Evolutionary conservation across 768 basidiomycete species (phyloP).

Genomic region (Phaffia tasmanica): DNA sequence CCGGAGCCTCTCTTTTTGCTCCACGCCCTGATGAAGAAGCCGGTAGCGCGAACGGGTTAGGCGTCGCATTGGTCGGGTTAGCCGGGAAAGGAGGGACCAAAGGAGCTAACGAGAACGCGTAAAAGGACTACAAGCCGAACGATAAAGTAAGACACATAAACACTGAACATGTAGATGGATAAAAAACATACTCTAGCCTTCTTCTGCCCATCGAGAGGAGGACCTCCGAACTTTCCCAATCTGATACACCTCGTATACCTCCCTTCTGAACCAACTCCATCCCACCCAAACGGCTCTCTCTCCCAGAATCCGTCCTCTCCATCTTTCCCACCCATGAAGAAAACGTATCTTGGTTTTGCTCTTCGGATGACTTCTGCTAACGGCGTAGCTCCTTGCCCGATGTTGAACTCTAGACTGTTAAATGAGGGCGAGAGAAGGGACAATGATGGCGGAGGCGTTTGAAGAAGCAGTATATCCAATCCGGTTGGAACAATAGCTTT

Average conservation of each 20-base stretch:
- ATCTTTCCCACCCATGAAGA: constrained; percentile 52
- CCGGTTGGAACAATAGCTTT: constrained; percentile 52
- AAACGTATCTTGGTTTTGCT: constrained; percentile 76
- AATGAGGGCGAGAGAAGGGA: constrained; percentile 45
- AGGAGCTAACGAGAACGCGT: constrained; percentile 79
- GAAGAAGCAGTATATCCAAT: constrained; percentile 56
- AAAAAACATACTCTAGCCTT: constrained; percentile 63
- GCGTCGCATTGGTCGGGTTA: constrained; percentile 50
- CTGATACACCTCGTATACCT: constrained; percentile 65
- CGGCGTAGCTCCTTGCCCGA: constrained; percentile 48
- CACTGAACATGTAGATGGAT: constrained; percentile 4
- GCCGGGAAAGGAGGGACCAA: constrained; percentile 39
- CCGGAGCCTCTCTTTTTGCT: constrained; percentile 35
- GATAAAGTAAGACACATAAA: not conserved
- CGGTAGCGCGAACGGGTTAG: constrained; percentile 33
- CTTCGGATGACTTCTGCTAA: constrained; percentile 34
- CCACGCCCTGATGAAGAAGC: constrained; percentile 27
- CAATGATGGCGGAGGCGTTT: constrained; percentile 50
- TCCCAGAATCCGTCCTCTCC: constrained; percentile 71
- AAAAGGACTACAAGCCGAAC: constrained; percentile 67
- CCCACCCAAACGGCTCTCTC: constrained; percentile 81
- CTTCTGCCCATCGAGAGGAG: constrained; percentile 46
- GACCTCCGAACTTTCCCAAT: constrained; percentile 73
- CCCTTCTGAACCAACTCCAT: constrained; percentile 45
- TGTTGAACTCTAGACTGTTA: constrained; percentile 42